Percentiles rank a stretch among this genome's conserved stretches.
phyloP scores from a whole-genome alignment of 768 basidiomycete species.

The Pleurotus platypus region DNA sequence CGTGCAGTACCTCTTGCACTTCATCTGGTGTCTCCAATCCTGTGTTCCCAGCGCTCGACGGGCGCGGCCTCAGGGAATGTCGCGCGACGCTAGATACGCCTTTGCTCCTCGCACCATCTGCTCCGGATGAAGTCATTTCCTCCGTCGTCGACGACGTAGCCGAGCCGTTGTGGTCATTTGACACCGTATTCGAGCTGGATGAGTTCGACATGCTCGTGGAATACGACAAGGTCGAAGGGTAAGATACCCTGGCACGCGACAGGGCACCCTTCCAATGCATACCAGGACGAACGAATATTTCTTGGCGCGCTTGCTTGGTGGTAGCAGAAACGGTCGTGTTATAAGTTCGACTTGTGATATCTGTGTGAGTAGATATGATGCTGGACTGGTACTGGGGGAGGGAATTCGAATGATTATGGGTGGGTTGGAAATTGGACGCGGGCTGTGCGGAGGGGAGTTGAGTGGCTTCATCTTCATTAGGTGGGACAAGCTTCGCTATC shows the following conservation, averaged over 20 bases:
- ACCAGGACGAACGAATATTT: conserved; percentile 64
- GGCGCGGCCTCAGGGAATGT: conserved; percentile 20
- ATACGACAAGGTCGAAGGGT: conserved; percentile 13
- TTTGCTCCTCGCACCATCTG: conserved; percentile 8
- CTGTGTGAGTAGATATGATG: conserved; percentile 5
- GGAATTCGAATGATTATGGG: background rate
- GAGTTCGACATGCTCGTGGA: background rate
- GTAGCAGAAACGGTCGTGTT: conserved; percentile 13
- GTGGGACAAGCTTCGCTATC: conserved; percentile 65
- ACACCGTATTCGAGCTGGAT: background rate
- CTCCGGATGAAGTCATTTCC: background rate
- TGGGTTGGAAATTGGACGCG: background rate
- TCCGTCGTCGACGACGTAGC: conserved; percentile 9
- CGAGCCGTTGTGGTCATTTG: background rate
- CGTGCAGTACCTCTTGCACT: conserved; percentile 54
- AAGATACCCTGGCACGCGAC: conserved; percentile 37
- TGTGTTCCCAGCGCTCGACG: conserved; percentile 42
- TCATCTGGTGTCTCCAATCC: conserved; percentile 51
- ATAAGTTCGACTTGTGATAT: conserved; percentile 11
- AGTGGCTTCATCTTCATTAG: conserved; percentile 57
- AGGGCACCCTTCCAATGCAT: conserved; percentile 63
- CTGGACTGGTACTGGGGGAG: conserved; percentile 2
- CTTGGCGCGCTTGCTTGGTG: conserved; percentile 27
- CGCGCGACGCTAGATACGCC: conserved; percentile 10
- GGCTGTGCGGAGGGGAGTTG: conserved; percentile 21